Base-by-base conservation (phyloP, 257 asterid species). In the Solanum boliviense region DNA sequence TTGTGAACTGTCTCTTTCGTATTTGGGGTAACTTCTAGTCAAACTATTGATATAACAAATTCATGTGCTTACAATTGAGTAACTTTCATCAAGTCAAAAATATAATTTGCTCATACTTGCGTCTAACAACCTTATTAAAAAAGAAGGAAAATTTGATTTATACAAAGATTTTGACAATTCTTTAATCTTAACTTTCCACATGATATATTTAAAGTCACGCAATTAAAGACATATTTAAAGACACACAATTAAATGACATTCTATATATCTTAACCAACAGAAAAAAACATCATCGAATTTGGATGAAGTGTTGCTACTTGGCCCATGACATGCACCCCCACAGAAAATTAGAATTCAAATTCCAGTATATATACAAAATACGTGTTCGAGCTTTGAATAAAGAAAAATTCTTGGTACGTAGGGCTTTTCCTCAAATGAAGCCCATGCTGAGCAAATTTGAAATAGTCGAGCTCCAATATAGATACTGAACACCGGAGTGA, bases 381-480 rank as follows among this genome's bases (percentile, higher is more conserved):
- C 0, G n/a, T 56, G n/a, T 56, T 56, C 10, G 10, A 56, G 25
- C 25, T 56, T 56, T 56, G 25, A 20, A 56, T 20, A 56, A 6
- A 7, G 11, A 56, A 3, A 56, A 7, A 2, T 1, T 7, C 0
- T 56, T 20, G 2, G 2, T 56, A 56, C 11, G 0, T 56, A 56
- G n/a, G 4, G n/a, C 4, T 56, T 56, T 56, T 0, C 65, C 0
- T 5, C 2, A 0, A 56, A 56, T 56, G n/a, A 5, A 0, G 65
- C 25, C 25, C 20, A 56, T 7, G 0, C 0, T 56, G 0, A 56
- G 25, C 0, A 2, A 56, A 0, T 7, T 20, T 0, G 2, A 56
- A 56, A 56, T 56, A 56, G 25, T 20, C 2, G 0, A 0, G 0
- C 0, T 20, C 0, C 25, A 56, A 56, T 56, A 56, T 0, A 0